Conservation (phyloP, 2,329 filamentous ascomycete genomes). For the Hypoxylon sp. region DNA sequence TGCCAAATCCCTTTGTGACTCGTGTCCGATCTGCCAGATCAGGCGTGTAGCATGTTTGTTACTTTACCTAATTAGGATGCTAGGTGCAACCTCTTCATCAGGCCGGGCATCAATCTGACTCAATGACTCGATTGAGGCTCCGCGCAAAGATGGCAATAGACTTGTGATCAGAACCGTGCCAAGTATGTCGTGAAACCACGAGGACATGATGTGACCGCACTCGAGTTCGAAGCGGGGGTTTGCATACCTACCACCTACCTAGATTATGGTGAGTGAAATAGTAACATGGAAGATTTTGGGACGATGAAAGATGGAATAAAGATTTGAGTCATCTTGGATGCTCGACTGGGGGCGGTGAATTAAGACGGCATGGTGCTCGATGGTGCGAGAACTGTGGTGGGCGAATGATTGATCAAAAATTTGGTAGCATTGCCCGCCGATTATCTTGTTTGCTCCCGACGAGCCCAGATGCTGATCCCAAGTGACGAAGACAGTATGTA, state of each 20-base stretch:
- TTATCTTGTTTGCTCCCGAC: conserved; percentile 4
- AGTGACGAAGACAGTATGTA: conserved; percentile 4
- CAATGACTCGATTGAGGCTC: conserved; percentile 15
- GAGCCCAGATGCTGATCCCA: conserved; percentile 22
- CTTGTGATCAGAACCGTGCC: conserved; percentile 19
- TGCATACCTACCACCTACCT: conserved; percentile 3
- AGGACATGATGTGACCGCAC: conserved; percentile 32
- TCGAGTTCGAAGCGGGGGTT: conserved; percentile 30
- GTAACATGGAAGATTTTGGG: not conserved
- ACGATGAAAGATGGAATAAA: not conserved
- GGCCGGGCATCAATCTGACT: not conserved
- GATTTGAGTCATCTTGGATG: not conserved
- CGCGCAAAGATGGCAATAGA: conserved; percentile 3
- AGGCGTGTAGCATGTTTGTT: not conserved
- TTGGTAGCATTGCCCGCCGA: not conserved
- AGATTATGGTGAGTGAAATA: conserved; percentile 1
- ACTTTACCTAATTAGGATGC: not conserved
- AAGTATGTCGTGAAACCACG: conserved; percentile 35
- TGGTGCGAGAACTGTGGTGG: not conserved
- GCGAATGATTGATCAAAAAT: not conserved
- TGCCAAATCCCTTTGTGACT: not conserved
- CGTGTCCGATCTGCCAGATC: not conserved
- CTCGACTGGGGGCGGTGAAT: not conserved
- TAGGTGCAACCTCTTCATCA: conserved; percentile 4
- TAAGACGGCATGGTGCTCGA: not conserved